Percentiles rank a stretch among this genome's conserved stretches.
Conservation (phyloP, 1,139 yeast genomes). For the Candida sanyaensis region DNA sequence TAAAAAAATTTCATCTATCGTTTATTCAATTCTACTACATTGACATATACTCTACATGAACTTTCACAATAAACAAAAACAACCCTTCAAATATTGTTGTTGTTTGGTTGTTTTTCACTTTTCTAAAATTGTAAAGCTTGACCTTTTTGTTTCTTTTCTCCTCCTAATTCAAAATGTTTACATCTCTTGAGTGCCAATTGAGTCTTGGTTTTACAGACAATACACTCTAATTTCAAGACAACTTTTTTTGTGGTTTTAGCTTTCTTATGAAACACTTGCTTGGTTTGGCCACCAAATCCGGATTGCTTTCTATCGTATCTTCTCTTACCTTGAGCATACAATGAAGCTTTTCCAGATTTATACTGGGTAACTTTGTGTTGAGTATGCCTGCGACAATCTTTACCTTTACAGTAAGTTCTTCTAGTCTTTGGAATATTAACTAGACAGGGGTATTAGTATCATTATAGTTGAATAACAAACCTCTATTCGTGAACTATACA, state of each 20-base stretch:
- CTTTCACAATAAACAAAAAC: not conserved
- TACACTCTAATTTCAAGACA: conserved; percentile 1
- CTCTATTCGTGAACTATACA: not conserved
- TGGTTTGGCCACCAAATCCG: conserved; percentile 1
- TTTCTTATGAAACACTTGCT: conserved; percentile 2
- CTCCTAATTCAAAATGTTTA: conserved; percentile 2
- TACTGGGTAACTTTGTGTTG: conserved; percentile 1
- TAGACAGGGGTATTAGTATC: not conserved
- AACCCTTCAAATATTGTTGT: too few relatives aligned
- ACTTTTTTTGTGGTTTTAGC: conserved; percentile 1
- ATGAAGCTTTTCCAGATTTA: conserved; percentile 1
- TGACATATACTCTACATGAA: conserved; percentile 35
- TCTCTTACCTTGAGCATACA: conserved; percentile 2
- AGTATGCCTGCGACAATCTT: conserved; percentile 1
- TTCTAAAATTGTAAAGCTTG: conserved; percentile 82
- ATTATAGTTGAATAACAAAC: too few relatives aligned
- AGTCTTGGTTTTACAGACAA: not conserved
- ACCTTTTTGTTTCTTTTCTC: conserved; percentile 41
- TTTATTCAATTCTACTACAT: too few relatives aligned
- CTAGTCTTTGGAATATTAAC: conserved; percentile 3
- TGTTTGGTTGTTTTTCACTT: too few relatives aligned
- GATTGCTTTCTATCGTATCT: conserved; percentile 2
- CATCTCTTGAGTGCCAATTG: conserved; percentile 1
- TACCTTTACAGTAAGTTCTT: conserved; percentile 1
- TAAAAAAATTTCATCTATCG: too few relatives aligned